Base-by-base conservation (phyloP, 805 yeast genomes). In the Pichia insulana region DNA sequence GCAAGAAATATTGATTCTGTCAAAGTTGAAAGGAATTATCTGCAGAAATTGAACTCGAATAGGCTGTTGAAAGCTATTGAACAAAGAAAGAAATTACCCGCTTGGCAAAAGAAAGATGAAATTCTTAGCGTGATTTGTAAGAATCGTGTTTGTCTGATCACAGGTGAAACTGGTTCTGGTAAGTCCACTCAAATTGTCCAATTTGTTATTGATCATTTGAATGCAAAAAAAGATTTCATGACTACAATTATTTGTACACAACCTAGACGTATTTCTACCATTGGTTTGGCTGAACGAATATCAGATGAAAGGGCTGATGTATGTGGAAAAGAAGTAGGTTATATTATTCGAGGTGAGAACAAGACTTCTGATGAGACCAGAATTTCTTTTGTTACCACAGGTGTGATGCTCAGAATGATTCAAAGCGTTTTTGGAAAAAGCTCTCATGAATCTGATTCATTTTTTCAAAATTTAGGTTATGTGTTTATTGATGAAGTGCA, bases 121-220 rank as follows among this genome's bases (percentile, higher is more conserved):
- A 68, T 90, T 32, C 69, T 84, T 2, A 52, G 72, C 0, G 63
- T 78, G 4, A 76, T 90, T 4, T 67, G 69, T 25, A 46, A 66
- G 0, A 74, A 83, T 55, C 76, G 76, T 48, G 83, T 87, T 4
- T 78, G 84, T 8, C 63, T 90, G 28, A 73, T 90, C 30, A 90
- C 97, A 2, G 98, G 97, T 58, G 98, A 92, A 59, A 90, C 97
- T 0, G 97, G 97, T 52, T 89, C 97, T 1, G 97, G 97, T 51
- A 90, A 90, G 56, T 86, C 96, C 1, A 90, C 98, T 0, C 98
- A 90, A 58, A 77, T 86, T 5, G 96, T 87, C 6, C 98, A 90
- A 58, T 90, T 88, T 51, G 67, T 90, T 17, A 63, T 90, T 15
- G 97, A 90, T 57, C 69, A 78, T 32, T 54, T 85, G 45, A 69